These are phyloP conservation scores for Leishmania tropica DNA, from an alignment of 208 protist genomes.

Conservation along the genomic window DNA sequence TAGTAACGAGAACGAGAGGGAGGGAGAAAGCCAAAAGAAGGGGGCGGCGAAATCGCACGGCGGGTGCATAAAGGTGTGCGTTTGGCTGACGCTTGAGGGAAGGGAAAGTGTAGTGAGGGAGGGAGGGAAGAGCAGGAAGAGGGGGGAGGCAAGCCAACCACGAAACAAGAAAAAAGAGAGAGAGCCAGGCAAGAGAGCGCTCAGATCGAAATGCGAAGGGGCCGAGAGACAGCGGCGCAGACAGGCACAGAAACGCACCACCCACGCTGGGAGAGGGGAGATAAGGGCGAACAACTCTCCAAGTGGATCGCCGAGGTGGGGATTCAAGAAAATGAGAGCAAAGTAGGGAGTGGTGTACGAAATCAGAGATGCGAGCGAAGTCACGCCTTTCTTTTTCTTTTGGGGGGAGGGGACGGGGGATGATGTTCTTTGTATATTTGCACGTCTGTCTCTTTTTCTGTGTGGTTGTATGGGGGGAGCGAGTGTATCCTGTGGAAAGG, in stretches of 20 bases:
- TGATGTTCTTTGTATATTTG: neutral
- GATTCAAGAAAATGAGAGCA: neutral
- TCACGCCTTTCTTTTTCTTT: neutral
- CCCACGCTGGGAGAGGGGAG: neutral
- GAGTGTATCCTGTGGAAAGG: neutral
- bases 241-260: too few relatives aligned
- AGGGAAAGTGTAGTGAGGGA: neutral
- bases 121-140: too few relatives aligned
- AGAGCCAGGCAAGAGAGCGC: neutral
- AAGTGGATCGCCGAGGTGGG: neutral
- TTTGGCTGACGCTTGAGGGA: neutral
- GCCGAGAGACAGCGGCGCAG: neutral
- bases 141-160: neutral
- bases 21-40: neutral
- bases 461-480: neutral
- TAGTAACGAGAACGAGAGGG: neutral
- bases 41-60: neutral
- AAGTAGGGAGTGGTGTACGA: neutral
- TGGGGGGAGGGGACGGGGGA: too few relatives aligned
- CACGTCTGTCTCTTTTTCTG: neutral
- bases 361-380: too few relatives aligned
- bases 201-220: neutral
- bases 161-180: neutral
- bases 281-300: neutral
- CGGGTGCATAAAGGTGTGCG: neutral